Conservation (phyloP, 306 rosid species). For the Inga laurina region DNA sequence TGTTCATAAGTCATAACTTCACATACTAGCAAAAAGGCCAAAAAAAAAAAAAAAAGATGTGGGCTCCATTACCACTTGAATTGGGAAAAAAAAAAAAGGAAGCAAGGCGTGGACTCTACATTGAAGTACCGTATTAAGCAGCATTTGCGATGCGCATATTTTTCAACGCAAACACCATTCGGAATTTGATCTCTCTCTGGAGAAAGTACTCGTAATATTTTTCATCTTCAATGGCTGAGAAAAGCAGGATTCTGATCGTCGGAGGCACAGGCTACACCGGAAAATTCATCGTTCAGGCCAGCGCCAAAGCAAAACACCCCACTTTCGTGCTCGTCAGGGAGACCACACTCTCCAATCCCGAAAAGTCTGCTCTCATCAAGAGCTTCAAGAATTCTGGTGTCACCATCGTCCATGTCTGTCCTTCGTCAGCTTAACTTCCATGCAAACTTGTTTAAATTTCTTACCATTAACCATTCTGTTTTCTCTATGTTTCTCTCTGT, state of each 20-base stretch:
- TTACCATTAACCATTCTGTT: background rate
- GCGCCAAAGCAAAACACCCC: slow-evolving; percentile 43
- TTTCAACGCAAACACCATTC: background rate
- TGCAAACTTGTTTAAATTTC: background rate
- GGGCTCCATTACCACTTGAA: too few relatives aligned
- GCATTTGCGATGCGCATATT: background rate
- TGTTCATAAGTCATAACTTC: too few relatives aligned
- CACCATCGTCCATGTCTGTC: slow-evolving; percentile 23
- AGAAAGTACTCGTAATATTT: background rate
- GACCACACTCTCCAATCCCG: slow-evolving; percentile 35
- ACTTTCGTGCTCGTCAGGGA: slow-evolving; percentile 43
- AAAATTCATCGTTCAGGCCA: slow-evolving; percentile 43
- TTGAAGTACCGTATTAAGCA: background rate
- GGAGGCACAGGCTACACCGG: slow-evolving; percentile 46
- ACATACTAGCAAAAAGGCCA: too few relatives aligned
- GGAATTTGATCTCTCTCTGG: background rate
- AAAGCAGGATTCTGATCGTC: slow-evolving; percentile 39
- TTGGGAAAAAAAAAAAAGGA: too few relatives aligned
- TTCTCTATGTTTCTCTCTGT: background rate
- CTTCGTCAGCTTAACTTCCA: background rate
- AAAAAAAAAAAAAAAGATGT: too few relatives aligned
- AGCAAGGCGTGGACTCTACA: too few relatives aligned
- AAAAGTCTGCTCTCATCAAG: slow-evolving; percentile 35
- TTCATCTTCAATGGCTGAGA: slow-evolving; percentile 30
- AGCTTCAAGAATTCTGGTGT: slow-evolving; percentile 39